phyloP scores from a whole-genome alignment of 2,329 filamentous ascomycete species.

The Simplicillium sp. region DNA sequence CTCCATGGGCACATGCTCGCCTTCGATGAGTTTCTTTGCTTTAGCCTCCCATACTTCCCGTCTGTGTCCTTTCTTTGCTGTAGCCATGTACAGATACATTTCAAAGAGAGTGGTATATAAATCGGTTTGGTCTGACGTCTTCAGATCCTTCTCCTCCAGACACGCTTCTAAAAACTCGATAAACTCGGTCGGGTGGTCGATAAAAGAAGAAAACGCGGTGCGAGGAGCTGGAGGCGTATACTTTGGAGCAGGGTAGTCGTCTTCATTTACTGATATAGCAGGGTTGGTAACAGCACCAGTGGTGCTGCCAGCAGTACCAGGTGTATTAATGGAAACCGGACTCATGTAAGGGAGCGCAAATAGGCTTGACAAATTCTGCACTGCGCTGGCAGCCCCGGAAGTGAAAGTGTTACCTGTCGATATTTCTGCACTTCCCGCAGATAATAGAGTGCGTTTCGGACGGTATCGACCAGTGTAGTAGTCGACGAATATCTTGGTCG shows the following conservation, averaged over 20 bases:
- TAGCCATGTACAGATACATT: constrained; percentile 91
- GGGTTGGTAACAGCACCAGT: constrained; percentile 42
- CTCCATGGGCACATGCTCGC: constrained; percentile 74
- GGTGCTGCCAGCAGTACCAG: constrained; percentile 38
- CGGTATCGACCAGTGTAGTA: constrained; percentile 86
- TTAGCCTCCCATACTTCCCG: constrained; percentile 81
- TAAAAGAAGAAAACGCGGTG: constrained; percentile 90
- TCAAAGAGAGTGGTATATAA: constrained; percentile 94
- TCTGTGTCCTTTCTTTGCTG: constrained; percentile 55
- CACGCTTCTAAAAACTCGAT: constrained; percentile 88
- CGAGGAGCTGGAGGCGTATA: constrained; percentile 78
- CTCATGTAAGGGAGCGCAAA: constrained; percentile 83
- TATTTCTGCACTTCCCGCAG: constrained; percentile 16
- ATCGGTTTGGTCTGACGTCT: constrained; percentile 68
- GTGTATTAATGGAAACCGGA: constrained; percentile 44
- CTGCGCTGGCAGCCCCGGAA: constrained; percentile 59
- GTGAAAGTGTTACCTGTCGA: constrained; percentile 33
- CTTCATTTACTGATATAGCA: constrained; percentile 38
- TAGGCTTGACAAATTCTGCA: constrained; percentile 77
- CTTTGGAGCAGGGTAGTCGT: constrained; percentile 35
- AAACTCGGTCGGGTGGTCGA: constrained; percentile 87
- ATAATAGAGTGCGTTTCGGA: constrained; percentile 53
- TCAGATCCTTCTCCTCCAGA: constrained; percentile 60
- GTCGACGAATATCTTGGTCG: constrained; percentile 82
- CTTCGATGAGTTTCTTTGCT: constrained; percentile 80